Evolutionary conservation across 352 stramenopile species (phyloP).

Genomic region (Globisporangium takayamanum): DNA sequence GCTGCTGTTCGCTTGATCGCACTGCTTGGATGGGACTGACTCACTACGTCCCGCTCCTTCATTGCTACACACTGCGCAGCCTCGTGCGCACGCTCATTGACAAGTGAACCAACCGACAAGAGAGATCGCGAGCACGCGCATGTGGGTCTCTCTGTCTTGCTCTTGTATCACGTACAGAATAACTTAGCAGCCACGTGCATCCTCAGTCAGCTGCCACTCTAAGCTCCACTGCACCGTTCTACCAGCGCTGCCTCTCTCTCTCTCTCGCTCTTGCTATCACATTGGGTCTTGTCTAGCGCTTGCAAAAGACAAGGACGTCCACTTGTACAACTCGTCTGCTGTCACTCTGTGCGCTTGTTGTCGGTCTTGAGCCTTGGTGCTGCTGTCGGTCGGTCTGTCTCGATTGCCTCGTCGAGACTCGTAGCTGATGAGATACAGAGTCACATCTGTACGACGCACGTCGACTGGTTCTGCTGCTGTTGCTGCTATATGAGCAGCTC

Average conservation of each 20-base stretch:
- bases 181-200: too few species aligned
- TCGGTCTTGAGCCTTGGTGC: neutral
- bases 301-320: too few species aligned
- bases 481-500: neutral
- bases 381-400: neutral
- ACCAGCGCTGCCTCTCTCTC: neutral
- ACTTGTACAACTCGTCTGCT: too few species aligned
- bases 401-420: neutral
- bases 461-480: too few species aligned
- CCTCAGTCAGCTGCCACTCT: too few species aligned
- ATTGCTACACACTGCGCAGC: neutral
- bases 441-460: neutral
- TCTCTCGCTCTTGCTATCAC: neutral
- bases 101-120: neutral
- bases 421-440: neutral
- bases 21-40: neutral
- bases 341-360: too few species aligned
- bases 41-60: neutral
- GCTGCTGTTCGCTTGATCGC: neutral
- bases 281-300: too few species aligned
- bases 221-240: neutral
- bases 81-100: conserved; percentile 3
- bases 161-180: too few species aligned
- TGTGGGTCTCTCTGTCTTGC: too few species aligned
- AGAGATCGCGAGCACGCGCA: too few species aligned